A percentile compares a stretch with the other conserved stretches of the same genome.
Evolutionary conservation across 78 protist genomes (phyloP).

Genomic region (Dictyostelium intermedium): DNA sequence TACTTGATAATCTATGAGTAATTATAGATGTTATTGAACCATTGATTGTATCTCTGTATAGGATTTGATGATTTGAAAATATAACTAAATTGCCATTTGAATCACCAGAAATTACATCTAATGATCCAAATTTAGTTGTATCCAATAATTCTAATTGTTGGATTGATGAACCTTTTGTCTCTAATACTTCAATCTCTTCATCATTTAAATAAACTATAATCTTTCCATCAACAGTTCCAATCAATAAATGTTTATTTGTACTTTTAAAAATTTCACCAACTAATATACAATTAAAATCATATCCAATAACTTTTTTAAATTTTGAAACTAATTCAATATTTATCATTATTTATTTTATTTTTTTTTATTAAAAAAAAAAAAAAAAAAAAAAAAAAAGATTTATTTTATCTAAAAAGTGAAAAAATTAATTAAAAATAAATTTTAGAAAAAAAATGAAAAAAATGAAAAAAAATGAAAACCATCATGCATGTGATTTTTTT

Average conservation of each 20-base stretch:
- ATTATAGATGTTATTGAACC: slow-evolving; percentile 16
- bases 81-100: slow-evolving; percentile 47
- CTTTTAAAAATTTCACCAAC: slow-evolving; percentile 61
- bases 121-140: slow-evolving; percentile 51
- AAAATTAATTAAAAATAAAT: too few species aligned
- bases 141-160: slow-evolving; percentile 30
- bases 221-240: slow-evolving; percentile 62
- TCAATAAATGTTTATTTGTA: slow-evolving; percentile 39
- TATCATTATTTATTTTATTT: background rate
- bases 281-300: slow-evolving; percentile 52
- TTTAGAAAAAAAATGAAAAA: background rate
- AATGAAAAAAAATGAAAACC: too few species aligned
- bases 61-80: slow-evolving; percentile 74
- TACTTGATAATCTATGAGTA: slow-evolving; percentile 46
- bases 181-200: slow-evolving; percentile 41
- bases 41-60: slow-evolving; percentile 39
- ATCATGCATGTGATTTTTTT: too few species aligned
- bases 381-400: background rate
- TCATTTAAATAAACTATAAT: slow-evolving; percentile 40
- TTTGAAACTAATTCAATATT: background rate
- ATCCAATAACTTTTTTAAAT: slow-evolving; percentile 34
- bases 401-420: background rate
- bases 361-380: background rate
- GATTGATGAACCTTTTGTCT: slow-evolving; percentile 47
- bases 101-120: slow-evolving; percentile 64